Conservation (phyloP, 2,329 filamentous ascomycete genomes). For the Aspergillus sp. region DNA sequence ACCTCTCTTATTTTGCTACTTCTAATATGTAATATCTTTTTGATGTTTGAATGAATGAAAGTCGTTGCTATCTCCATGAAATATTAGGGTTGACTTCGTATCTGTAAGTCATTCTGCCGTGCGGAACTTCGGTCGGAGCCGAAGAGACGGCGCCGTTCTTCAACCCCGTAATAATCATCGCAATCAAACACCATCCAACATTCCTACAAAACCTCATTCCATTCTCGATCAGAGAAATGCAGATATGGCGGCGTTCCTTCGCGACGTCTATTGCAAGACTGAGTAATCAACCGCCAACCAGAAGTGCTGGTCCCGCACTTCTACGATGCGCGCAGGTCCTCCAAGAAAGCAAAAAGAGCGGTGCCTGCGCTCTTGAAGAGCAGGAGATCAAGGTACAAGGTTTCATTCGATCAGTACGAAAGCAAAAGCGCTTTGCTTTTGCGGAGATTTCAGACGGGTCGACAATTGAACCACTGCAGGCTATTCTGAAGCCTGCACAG, state of each 20-base stretch:
- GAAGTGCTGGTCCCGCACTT: constrained; percentile 12
- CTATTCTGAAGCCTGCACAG: constrained; percentile 67
- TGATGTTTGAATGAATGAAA: too few relatives aligned
- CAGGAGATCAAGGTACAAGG: constrained; percentile 61
- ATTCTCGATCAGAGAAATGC: constrained; percentile 24
- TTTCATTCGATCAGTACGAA: constrained; percentile 77
- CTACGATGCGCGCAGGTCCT: constrained; percentile 37
- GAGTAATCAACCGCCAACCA: constrained; percentile 15
- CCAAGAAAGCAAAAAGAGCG: constrained; percentile 21
- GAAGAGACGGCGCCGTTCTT: constrained; percentile 1
- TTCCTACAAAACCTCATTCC: constrained; percentile 2
- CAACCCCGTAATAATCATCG: constrained; percentile 1
- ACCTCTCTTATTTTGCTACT: too few relatives aligned
- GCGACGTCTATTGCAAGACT: constrained; percentile 31
- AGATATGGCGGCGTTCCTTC: constrained; percentile 36
- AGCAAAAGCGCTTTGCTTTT: constrained; percentile 80
- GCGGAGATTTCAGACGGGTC: constrained; percentile 85
- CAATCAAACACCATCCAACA: constrained; percentile 1
- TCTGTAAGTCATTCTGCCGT: too few relatives aligned
- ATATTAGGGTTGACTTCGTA: not conserved
- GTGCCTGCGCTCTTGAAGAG: constrained; percentile 27
- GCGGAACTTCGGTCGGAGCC: not conserved
- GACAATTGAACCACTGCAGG: constrained; percentile 72
- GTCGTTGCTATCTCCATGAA: too few relatives aligned
- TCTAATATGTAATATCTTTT: too few relatives aligned